Percentiles rank a stretch among this genome's conserved stretches.
phyloP scores from a whole-genome alignment of 257 asterid species.

The Nicotiana attenuata region DNA sequence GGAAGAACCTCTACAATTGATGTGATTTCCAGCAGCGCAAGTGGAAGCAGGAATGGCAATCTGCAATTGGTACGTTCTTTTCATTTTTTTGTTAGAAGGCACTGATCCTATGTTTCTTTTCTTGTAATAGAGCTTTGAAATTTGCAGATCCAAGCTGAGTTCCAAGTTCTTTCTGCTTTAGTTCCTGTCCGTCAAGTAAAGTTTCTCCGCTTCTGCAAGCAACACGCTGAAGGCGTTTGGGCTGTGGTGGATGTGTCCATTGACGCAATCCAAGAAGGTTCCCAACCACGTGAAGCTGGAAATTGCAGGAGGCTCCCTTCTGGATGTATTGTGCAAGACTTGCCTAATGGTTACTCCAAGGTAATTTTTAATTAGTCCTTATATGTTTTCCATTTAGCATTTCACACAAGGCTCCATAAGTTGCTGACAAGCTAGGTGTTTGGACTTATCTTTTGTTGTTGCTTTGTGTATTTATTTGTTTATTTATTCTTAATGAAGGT shows the following conservation, averaged over 20 bases:
- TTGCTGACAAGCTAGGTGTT: neutral
- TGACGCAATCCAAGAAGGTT: conserved; percentile 38
- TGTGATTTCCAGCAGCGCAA: conserved; percentile 61
- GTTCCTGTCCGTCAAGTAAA: conserved; percentile 55
- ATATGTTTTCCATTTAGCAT: neutral
- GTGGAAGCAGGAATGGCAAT: conserved; percentile 70
- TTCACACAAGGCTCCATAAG: neutral
- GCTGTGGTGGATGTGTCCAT: conserved; percentile 82
- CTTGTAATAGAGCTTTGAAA: conserved; percentile 4
- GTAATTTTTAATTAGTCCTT: conserved; percentile 21
- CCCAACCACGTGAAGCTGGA: conserved; percentile 20
- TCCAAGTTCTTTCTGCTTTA: conserved; percentile 73
- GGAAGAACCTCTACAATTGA: conserved; percentile 52
- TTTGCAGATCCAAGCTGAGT: conserved; percentile 71
- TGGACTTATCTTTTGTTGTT: neutral
- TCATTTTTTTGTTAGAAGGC: neutral
- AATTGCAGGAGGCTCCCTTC: conserved; percentile 85
- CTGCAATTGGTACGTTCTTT: conserved; percentile 58
- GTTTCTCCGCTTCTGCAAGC: conserved; percentile 83
- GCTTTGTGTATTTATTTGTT: neutral
- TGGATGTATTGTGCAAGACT: conserved; percentile 68
- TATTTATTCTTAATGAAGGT: neutral
- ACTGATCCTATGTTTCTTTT: neutral
- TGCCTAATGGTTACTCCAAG: conserved; percentile 71
- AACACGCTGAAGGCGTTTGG: conserved; percentile 68